A percentile compares a stretch with the other conserved stretches of the same genome.
Conservation (phyloP, 805 yeast genomes). For the Ogataea paraovalis region DNA sequence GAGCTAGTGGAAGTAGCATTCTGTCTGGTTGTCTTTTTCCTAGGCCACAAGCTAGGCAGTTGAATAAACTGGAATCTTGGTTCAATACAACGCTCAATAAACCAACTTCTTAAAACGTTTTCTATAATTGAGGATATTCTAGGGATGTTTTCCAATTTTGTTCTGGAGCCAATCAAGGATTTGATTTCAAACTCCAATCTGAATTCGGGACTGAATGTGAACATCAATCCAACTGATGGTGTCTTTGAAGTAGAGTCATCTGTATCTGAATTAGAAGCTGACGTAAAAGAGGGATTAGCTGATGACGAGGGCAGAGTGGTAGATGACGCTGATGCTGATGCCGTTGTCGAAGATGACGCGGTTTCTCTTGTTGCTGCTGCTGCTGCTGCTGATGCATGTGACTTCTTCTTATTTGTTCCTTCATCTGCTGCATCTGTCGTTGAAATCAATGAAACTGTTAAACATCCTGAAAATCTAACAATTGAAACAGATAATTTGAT, state of each 20-base stretch:
- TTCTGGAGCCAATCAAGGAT: slow-evolving; percentile 87
- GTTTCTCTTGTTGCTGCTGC: too few relatives aligned
- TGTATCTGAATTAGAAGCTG: not conserved
- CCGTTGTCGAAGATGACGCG: too few relatives aligned
- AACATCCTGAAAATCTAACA: slow-evolving; percentile 85
- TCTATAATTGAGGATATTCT: slow-evolving; percentile 84
- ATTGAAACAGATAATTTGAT: slow-evolving; percentile 80
- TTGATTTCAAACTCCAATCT: slow-evolving; percentile 83
- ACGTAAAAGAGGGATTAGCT: too few relatives aligned
- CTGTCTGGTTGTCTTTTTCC: slow-evolving; percentile 52
- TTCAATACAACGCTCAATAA: slow-evolving; percentile 87
- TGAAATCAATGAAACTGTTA: slow-evolving; percentile 67
- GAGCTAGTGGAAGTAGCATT: slow-evolving; percentile 13
- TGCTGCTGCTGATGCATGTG: slow-evolving; percentile 8
- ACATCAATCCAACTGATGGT: slow-evolving; percentile 63
- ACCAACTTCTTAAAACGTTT: slow-evolving; percentile 78
- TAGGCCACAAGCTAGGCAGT: slow-evolving; percentile 87
- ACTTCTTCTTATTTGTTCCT: slow-evolving; percentile 5
- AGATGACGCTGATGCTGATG: not conserved
- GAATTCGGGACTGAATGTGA: slow-evolving; percentile 90
- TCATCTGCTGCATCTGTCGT: slow-evolving; percentile 30
- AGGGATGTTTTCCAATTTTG: slow-evolving; percentile 90
- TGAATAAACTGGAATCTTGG: slow-evolving; percentile 86
- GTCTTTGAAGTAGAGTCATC: slow-evolving; percentile 3
- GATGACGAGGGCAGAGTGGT: not conserved